A percentile compares a stretch with the other conserved stretches of the same genome.
Evolutionary conservation across 2,329 filamentous ascomycete species (phyloP).

Genomic region (Albifimbria verrucaria): DNA sequence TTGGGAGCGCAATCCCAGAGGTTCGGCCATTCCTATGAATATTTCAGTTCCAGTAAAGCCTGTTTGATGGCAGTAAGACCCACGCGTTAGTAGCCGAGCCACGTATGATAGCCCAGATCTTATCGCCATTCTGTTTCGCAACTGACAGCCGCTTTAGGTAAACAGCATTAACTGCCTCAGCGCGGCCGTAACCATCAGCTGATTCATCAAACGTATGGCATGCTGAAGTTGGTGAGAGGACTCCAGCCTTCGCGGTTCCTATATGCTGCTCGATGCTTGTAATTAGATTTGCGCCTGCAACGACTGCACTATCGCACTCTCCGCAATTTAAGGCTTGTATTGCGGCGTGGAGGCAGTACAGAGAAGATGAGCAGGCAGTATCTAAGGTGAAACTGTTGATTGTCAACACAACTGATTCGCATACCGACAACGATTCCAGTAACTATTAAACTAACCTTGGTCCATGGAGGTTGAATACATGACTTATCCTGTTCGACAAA

Average conservation of each 20-base stretch:
- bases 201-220: conserved; percentile 45
- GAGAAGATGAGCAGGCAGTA: conserved; percentile 41
- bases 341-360: conserved; percentile 39
- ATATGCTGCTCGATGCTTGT: conserved; percentile 20
- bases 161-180: conserved; percentile 53
- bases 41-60: not conserved
- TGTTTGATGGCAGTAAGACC: conserved; percentile 10
- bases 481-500: conserved; percentile 20
- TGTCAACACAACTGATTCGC: not conserved
- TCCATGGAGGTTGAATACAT: conserved; percentile 19
- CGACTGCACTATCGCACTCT: conserved; percentile 28
- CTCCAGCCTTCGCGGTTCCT: conserved; percentile 17
- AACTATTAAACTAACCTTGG: conserved; percentile 17
- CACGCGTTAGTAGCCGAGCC: conserved; percentile 42
- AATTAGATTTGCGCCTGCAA: conserved; percentile 27
- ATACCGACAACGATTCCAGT: not conserved
- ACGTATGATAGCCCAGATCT: conserved; percentile 46
- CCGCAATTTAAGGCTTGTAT: conserved; percentile 25
- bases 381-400: conserved; percentile 37
- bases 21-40: conserved; percentile 37
- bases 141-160: conserved; percentile 51
- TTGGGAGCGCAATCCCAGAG: conserved; percentile 52
- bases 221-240: conserved; percentile 27
- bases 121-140: conserved; percentile 50
- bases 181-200: conserved; percentile 52